Conservation (phyloP, 768 basidiomycete genomes). For the Chalciporus sphaerocephalus region DNA sequence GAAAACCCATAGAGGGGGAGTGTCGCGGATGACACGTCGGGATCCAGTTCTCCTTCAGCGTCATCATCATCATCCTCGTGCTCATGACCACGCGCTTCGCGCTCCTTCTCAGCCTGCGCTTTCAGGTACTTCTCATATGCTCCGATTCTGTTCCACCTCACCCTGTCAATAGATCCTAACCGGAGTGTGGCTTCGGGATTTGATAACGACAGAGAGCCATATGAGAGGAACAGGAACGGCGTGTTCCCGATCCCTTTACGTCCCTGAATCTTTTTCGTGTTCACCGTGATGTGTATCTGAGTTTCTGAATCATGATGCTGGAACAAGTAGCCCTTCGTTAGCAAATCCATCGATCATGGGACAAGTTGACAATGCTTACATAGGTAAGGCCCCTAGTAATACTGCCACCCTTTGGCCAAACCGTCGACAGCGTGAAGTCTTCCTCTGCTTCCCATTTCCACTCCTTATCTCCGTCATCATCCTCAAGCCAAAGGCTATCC, state of each 20-base stretch:
- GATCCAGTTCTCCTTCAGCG: conserved; percentile 25
- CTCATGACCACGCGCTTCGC: conserved; percentile 11
- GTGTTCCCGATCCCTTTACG: conserved; percentile 58
- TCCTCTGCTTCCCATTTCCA: conserved; percentile 73
- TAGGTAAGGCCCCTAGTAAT: conserved; percentile 53
- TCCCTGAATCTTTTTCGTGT: conserved; percentile 45
- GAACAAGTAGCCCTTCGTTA: background rate
- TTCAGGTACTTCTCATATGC: conserved; percentile 27
- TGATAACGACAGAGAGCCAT: conserved; percentile 35
- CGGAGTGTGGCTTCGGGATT: conserved; percentile 21
- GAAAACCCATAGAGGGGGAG: conserved; percentile 25
- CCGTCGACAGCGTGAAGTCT: conserved; percentile 54
- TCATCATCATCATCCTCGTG: conserved; percentile 22
- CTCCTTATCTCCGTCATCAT: conserved; percentile 38
- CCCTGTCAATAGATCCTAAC: conserved; percentile 21
- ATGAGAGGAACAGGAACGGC: conserved; percentile 56
- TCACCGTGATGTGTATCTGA: conserved; percentile 61
- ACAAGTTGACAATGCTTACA: conserved; percentile 37
- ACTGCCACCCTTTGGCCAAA: conserved; percentile 48
- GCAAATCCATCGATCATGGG: background rate
- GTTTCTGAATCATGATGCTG: conserved; percentile 53
- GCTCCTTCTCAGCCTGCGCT: conserved; percentile 27
- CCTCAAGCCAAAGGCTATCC: conserved; percentile 28
- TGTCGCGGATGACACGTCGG: conserved; percentile 29
- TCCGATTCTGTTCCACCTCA: conserved; percentile 29